Evolutionary conservation across 2,329 filamentous ascomycete species (phyloP).

Genomic region (Hyphodiscus sp.): DNA sequence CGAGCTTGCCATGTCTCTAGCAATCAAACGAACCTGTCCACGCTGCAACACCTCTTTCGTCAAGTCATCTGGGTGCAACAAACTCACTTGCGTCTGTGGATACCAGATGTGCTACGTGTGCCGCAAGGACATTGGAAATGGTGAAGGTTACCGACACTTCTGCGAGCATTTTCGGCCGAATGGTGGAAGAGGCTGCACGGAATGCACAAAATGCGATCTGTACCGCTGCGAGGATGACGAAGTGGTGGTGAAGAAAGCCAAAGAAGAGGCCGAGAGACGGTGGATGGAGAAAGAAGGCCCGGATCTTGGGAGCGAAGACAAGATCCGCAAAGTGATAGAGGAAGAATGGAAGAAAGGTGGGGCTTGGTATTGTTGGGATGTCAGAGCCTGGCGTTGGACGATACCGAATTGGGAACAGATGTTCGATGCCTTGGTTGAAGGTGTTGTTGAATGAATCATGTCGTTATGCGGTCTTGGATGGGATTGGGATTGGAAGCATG

Average conservation of each 20-base stretch:
- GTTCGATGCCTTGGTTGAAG: constrained; percentile 29
- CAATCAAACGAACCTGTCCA: constrained; percentile 91
- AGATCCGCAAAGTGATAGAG: constrained; percentile 50
- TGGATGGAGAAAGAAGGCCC: constrained; percentile 62
- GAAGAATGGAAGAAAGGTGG: constrained; percentile 35
- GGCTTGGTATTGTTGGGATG: constrained; percentile 19
- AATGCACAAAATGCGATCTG: constrained; percentile 77
- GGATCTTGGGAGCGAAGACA: constrained; percentile 48
- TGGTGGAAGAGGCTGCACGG: constrained; percentile 65
- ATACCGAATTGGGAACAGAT: constrained; percentile 25
- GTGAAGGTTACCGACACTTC: constrained; percentile 85
- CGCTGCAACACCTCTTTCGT: constrained; percentile 88
- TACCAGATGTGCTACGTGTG: constrained; percentile 99
- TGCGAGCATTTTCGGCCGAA: constrained; percentile 90
- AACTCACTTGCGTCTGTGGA: constrained; percentile 89
- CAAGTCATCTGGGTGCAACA: constrained; percentile 92
- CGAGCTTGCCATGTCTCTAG: constrained; percentile 87
- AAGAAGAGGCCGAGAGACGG: constrained; percentile 62
- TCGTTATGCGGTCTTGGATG: constrained; percentile 10
- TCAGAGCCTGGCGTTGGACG: constrained; percentile 19
- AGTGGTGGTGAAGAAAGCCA: constrained; percentile 59
- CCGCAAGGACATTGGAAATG: constrained; percentile 62
- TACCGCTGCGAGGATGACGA: constrained; percentile 68
- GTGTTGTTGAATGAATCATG: constrained; percentile 26
- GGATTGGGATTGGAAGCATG: constrained; percentile 3